Percentiles rank a stretch among this genome's conserved stretches.
Evolutionary conservation across 2,329 filamentous ascomycete genomes (phyloP).

Genomic region (Trematosphaeria pertusa): DNA sequence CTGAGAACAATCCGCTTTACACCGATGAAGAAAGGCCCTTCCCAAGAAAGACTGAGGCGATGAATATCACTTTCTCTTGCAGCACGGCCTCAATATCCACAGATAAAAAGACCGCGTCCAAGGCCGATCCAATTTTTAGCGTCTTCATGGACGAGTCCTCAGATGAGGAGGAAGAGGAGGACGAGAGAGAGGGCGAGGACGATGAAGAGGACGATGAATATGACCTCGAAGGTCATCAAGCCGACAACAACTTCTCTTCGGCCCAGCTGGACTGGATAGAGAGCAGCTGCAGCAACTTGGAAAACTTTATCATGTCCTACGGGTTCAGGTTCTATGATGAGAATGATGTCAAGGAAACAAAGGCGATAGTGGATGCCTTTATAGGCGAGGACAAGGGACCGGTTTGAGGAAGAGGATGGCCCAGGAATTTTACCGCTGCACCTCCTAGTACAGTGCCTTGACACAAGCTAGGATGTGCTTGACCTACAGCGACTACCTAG

Average conservation of each 20-base stretch:
- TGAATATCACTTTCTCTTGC: constrained; percentile 45
- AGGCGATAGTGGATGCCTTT: constrained; percentile 12
- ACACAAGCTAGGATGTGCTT: too few relatives aligned
- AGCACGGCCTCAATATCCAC: constrained; percentile 42
- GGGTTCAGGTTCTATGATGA: constrained; percentile 23
- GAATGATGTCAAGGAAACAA: constrained; percentile 19
- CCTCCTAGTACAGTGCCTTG: too few relatives aligned
- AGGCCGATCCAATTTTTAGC: constrained; percentile 39
- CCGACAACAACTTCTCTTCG: constrained; percentile 15
- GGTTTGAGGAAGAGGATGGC: not conserved
- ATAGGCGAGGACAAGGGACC: constrained; percentile 6
- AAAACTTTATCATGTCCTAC: constrained; percentile 18
- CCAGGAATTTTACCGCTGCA: too few relatives aligned
- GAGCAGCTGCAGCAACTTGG: constrained; percentile 15
- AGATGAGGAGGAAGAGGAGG: too few relatives aligned
- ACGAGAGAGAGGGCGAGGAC: constrained; percentile 1
- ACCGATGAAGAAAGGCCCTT: constrained; percentile 42
- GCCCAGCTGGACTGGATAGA: constrained; percentile 17
- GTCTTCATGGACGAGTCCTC: constrained; percentile 35
- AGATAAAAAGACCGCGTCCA: constrained; percentile 49
- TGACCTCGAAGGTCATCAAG: constrained; percentile 13
- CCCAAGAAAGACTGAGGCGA: constrained; percentile 42
- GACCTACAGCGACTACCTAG: too few relatives aligned
- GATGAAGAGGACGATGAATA: constrained; percentile 9
- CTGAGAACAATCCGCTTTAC: constrained; percentile 20